Percentiles rank a stretch among this genome's conserved stretches.
Evolutionary conservation across 139 green algal species (phyloP).

Genomic region (Chlorella sp.): DNA sequence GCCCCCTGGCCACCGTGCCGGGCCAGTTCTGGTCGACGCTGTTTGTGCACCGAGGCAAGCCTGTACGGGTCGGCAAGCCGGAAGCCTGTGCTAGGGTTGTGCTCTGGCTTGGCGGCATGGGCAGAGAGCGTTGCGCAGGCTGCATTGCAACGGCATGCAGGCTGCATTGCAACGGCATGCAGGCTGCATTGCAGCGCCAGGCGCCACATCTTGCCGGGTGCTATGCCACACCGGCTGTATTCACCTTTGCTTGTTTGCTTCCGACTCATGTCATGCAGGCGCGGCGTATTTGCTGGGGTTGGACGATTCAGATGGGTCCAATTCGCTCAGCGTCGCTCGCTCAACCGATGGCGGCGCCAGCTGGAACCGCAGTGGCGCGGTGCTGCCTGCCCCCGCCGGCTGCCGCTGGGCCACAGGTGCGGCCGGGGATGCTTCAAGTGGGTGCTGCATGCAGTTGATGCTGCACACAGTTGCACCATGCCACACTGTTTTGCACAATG

Average conservation of each 20-base stretch:
- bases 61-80: no score
- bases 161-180: no score
- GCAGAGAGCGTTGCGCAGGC: no score
- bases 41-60: slow-evolving; percentile 7
- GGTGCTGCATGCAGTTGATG: no score
- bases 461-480: no score
- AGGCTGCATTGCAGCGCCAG: no score
- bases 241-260: no score
- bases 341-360: slow-evolving; percentile 3
- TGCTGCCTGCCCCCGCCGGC: background rate
- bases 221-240: no score
- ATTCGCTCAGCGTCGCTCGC: slow-evolving; percentile 2
- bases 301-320: background rate
- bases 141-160: no score
- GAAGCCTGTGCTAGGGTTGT: no score
- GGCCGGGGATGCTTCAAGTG: background rate
- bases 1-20: background rate
- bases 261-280: background rate
- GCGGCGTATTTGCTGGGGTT: slow-evolving; percentile 23
- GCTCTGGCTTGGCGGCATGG: no score
- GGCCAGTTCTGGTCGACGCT: slow-evolving; percentile 23
- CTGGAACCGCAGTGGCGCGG: slow-evolving; percentile 15
- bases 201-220: no score
- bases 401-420: slow-evolving; percentile 32
- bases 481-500: background rate